Base-by-base conservation (phyloP, 2,329 filamentous ascomycete genomes). In the Ascochyta pisi region DNA sequence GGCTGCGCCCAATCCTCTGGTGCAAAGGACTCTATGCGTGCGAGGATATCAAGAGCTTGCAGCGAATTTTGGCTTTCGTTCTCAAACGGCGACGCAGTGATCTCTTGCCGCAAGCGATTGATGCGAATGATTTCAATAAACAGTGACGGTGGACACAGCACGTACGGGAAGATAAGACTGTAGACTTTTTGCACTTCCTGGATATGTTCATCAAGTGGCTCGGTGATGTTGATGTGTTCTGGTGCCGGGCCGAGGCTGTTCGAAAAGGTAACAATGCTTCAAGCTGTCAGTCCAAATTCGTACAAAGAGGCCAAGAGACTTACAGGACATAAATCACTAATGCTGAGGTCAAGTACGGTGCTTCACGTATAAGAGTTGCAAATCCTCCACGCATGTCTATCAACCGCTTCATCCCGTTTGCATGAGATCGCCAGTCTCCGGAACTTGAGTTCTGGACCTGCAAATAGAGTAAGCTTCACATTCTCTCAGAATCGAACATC, bases 301-400 rank as follows among this genome's bases (percentile, higher is more conserved):
- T 4, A 5, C 29, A 3, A 4, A n/a, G 27, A 5, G 13, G 6
- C 10, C 10, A 10, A 2, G 13, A 40, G 10, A 50, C 68, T 55
- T 60, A 70, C 71, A 73, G 44, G 6, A 69, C 27, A 35, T 69
- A 70, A 1, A 73, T 50, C 3, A 69, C 60, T 5, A 74, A 29
- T 3, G 63, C 40, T 7, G 65, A 57, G 12, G 58, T 47, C 6
- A 73, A 44, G n/a, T 72, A 57, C 6, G 59, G 57, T 5, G 58
- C 48, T 5, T 55, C 38, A 8, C 57, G 57, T 47, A 62, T 57
- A 15, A 72, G 29, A 4, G 47, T 43, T 51, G 55, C 63, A 13
- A 69, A 41, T 0, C 71, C 71, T 15, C 71, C 71, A 12, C 69
- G 67, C 23, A 73, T 45, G n/a, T 67, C 61, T 26, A 74, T 57